These are phyloP conservation scores for Crithidia fasciculata DNA, from an alignment of 208 protist species.

Conservation along the genomic window DNA sequence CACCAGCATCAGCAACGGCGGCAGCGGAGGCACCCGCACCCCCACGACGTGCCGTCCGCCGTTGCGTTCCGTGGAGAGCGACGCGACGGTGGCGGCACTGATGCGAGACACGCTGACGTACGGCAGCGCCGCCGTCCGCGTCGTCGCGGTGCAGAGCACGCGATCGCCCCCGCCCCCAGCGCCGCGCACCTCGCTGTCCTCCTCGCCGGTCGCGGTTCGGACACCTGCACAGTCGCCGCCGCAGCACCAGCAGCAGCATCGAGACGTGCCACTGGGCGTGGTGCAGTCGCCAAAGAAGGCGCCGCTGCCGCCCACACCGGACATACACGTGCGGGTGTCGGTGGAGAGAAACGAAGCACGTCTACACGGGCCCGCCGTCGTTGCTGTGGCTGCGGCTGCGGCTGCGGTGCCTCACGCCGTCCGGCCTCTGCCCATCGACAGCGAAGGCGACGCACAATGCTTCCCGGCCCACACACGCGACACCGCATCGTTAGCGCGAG, in stretches of 20 bases:
- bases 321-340: no score
- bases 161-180: conserved; percentile 9
- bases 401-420: no score
- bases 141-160: conserved; percentile 29
- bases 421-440: no score
- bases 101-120: conserved; percentile 18
- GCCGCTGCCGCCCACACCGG: no score
- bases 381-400: no score
- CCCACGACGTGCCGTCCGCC: conserved; percentile 20
- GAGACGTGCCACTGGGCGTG: no score
- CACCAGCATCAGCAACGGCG: neutral
- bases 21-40: neutral
- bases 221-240: neutral
- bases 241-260: neutral
- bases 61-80: conserved; percentile 29
- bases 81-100: conserved; percentile 12
- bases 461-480: no score
- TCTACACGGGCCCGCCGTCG: no score
- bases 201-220: neutral
- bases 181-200: neutral
- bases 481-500: no score
- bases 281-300: no score
- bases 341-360: no score
- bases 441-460: no score
- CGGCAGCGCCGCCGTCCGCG: conserved; percentile 23